phyloP scores from a whole-genome alignment of 148 eudicot genomes.

The Diospyros kaki region DNA sequence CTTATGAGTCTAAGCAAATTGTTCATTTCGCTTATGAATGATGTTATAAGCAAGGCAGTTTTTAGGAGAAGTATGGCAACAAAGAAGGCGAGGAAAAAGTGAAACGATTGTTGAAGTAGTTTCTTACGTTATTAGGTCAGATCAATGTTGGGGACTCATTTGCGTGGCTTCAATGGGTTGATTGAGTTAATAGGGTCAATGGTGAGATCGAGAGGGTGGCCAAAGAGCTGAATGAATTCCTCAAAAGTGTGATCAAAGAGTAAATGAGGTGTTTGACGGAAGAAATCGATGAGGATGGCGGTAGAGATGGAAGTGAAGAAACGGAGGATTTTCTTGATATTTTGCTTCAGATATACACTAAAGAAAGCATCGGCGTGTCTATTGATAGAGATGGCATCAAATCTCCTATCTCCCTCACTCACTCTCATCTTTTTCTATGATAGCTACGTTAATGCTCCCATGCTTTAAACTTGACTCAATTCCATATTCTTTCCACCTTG shows the following conservation, averaged over 20 bases:
- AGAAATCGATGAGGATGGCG: neutral
- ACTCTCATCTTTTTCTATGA: neutral
- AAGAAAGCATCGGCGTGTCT: conserved; percentile 25
- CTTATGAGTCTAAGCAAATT: conserved; percentile 21
- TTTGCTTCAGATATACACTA: conserved; percentile 39
- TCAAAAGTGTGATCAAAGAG: conserved; percentile 43
- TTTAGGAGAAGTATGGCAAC: conserved; percentile 31
- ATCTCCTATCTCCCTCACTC: conserved; percentile 13
- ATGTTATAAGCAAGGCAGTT: conserved; percentile 28
- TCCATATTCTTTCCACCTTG: too few relatives aligned
- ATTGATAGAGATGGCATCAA: conserved; percentile 35
- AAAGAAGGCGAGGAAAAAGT: neutral
- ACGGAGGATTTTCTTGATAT: conserved; percentile 54
- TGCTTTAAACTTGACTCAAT: too few relatives aligned
- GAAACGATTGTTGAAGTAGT: neutral
- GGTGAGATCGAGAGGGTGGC: neutral
- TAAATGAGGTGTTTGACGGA: conserved; percentile 1
- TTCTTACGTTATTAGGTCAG: neutral
- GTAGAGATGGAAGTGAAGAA: conserved; percentile 4
- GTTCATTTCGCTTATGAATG: conserved; percentile 15
- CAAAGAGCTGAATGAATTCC: conserved; percentile 33
- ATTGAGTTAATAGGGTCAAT: neutral
- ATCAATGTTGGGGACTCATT: neutral
- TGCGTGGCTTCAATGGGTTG: neutral
- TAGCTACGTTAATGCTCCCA: neutral